phyloP scores from a whole-genome alignment of 2,329 filamentous ascomycete species.

The Ophiocordyceps camponoti-saundersi region DNA sequence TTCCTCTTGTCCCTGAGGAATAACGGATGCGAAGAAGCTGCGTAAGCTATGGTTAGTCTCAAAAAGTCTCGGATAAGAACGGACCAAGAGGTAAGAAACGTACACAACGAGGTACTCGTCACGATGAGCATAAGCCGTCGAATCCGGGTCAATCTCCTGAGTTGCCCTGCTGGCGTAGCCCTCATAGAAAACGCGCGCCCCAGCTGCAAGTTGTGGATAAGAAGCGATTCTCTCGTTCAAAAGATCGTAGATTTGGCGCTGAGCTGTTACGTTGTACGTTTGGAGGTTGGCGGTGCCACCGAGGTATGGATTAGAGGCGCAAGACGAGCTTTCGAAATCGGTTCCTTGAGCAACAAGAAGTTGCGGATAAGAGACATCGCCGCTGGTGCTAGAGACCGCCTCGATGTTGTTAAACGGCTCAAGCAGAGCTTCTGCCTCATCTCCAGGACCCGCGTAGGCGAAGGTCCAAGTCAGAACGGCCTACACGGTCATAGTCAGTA shows the following conservation, averaged over 20 bases:
- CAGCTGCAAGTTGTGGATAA: conserved; percentile 3
- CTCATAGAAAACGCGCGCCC: conserved; percentile 6
- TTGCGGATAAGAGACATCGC: conserved; percentile 6
- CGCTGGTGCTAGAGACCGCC: conserved; percentile 1
- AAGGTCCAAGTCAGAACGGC: conserved; percentile 8
- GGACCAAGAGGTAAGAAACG: not conserved
- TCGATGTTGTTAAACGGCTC: conserved; percentile 8
- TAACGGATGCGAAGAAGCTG: not conserved
- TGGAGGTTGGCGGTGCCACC: conserved; percentile 4
- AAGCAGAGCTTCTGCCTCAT: conserved; percentile 7
- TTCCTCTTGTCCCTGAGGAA: conserved; percentile 4
- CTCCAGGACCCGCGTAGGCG: conserved; percentile 6
- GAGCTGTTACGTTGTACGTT: conserved; percentile 8
- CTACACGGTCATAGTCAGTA: not conserved
- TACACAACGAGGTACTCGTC: conserved; percentile 2
- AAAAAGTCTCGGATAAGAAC: not conserved
- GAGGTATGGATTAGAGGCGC: not conserved
- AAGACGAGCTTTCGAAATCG: conserved; percentile 1
- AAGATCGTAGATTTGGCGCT: conserved; percentile 7
- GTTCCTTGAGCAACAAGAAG: conserved; percentile 2
- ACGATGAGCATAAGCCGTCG: conserved; percentile 7
- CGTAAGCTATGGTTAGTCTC: not conserved
- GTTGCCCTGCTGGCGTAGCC: conserved; percentile 9
- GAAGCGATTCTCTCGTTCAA: conserved; percentile 3
- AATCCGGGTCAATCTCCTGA: not conserved